These are phyloP conservation scores for Maudiozyma saulgeensis DNA, from an alignment of 805 yeast species.

Conservation along the genomic window DNA sequence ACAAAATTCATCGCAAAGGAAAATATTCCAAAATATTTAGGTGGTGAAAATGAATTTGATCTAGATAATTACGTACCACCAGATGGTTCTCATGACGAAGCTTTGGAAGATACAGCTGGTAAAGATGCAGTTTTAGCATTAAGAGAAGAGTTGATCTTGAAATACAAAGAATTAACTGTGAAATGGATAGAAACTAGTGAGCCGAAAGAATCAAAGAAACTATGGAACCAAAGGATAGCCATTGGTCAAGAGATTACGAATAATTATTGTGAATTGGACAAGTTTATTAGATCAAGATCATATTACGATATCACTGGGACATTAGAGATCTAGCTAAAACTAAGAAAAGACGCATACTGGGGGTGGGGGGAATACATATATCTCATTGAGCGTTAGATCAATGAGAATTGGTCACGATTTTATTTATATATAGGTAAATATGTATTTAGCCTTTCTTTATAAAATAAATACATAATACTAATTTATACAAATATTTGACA, in stretches of 20 bases:
- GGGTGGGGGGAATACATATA: neutral
- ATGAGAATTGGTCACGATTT: too few species aligned
- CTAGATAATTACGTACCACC: slow-evolving; percentile 54
- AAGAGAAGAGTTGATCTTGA: slow-evolving; percentile 44
- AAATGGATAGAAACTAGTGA: slow-evolving; percentile 57
- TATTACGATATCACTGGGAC: slow-evolving; percentile 70
- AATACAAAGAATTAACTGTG: slow-evolving; percentile 55
- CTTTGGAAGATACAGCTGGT: slow-evolving; percentile 36
- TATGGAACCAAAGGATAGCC: slow-evolving; percentile 44
- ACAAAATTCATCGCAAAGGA: slow-evolving; percentile 48
- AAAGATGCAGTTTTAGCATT: slow-evolving; percentile 38
- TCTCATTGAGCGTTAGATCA: too few species aligned
- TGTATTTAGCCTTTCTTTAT: too few species aligned
- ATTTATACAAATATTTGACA: neutral
- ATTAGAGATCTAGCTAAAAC: slow-evolving; percentile 18
- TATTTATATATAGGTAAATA: neutral
- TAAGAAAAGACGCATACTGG: neutral
- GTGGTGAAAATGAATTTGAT: slow-evolving; percentile 56
- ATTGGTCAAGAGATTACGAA: slow-evolving; percentile 44
- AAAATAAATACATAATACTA: too few species aligned
- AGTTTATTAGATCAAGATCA: slow-evolving; percentile 71
- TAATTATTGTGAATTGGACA: slow-evolving; percentile 66
- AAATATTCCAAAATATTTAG: slow-evolving; percentile 60
- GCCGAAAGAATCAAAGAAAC: slow-evolving; percentile 37
- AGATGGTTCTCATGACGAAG: slow-evolving; percentile 45